These are phyloP conservation scores for Corynascus novoguineensis DNA, from an alignment of 495 filamentous ascomycete genomes.

Conservation along the genomic window DNA sequence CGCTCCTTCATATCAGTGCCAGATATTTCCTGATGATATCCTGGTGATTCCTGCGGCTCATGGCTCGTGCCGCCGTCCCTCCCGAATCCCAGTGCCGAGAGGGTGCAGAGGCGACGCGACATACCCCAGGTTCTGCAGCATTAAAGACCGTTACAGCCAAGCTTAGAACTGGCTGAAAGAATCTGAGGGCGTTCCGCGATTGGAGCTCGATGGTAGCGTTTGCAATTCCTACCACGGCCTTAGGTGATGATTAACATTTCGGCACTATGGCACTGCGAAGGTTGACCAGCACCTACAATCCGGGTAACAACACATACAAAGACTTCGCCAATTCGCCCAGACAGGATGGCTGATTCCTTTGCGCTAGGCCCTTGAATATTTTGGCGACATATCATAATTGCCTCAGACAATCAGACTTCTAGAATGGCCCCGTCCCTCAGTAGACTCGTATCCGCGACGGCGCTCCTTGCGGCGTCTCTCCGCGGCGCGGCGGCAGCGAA, in stretches of 20 bases:
- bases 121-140: neutral
- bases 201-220: too few relatives aligned
- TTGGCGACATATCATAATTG: neutral
- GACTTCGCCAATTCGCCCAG: too few relatives aligned
- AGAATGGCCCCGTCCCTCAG: neutral
- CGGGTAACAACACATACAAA: too few relatives aligned
- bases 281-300: too few relatives aligned
- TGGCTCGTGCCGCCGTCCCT: neutral
- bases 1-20: too few relatives aligned
- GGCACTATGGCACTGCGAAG: too few relatives aligned
- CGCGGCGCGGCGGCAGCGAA: neutral
- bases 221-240: too few relatives aligned
- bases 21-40: too few relatives aligned
- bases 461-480: neutral
- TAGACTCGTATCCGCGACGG: neutral
- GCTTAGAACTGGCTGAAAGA: neutral
- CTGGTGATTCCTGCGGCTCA: neutral
- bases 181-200: too few relatives aligned
- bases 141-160: neutral
- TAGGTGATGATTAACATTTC: too few relatives aligned
- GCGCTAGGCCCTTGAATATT: too few relatives aligned
- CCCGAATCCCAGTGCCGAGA: conserved; percentile 4
- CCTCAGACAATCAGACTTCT: neutral
- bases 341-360: neutral
- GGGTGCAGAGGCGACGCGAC: neutral